Percentiles rank a stretch among this genome's conserved stretches.
Conservation (phyloP, 208 protist species). For the Strigomonas galati region DNA sequence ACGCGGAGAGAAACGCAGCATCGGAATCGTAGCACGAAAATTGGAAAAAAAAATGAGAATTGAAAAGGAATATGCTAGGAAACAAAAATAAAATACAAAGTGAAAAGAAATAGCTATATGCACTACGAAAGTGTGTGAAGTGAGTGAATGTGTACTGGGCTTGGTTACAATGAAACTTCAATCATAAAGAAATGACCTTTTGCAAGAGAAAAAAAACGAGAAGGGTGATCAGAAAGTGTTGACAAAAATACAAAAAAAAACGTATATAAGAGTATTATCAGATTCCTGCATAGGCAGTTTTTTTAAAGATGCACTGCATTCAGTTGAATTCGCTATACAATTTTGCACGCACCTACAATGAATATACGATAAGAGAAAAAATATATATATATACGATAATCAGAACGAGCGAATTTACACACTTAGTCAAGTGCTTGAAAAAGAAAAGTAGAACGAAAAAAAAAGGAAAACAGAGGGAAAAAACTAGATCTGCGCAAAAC, state of each 20-base stretch:
- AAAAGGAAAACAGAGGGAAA: not conserved
- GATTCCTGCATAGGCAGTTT: too few species aligned
- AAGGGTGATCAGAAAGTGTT: not conserved
- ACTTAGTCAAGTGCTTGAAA: not conserved
- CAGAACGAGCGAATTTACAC: not conserved
- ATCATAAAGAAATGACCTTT: not conserved
- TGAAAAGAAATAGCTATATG: not conserved
- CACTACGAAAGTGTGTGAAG: not conserved
- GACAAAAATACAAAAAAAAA: conserved; percentile 6
- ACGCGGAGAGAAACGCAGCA: conserved; percentile 1
- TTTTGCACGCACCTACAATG: too few species aligned
- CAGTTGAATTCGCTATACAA: too few species aligned
- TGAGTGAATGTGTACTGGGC: conserved; percentile 1
- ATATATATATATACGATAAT: not conserved
- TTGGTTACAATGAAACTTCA: not conserved
- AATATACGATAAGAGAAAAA: too few species aligned
- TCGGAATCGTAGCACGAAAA: not conserved
- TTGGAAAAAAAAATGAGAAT: not conserved
- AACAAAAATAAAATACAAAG: not conserved
- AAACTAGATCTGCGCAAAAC: too few species aligned
- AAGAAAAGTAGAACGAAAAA: not conserved
- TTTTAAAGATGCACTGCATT: too few species aligned
- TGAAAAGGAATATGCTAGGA: not conserved
- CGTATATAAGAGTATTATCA: too few species aligned
- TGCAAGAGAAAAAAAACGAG: not conserved